Base-by-base conservation (phyloP, 257 asterid genomes). In the Fraxinus anomala region DNA sequence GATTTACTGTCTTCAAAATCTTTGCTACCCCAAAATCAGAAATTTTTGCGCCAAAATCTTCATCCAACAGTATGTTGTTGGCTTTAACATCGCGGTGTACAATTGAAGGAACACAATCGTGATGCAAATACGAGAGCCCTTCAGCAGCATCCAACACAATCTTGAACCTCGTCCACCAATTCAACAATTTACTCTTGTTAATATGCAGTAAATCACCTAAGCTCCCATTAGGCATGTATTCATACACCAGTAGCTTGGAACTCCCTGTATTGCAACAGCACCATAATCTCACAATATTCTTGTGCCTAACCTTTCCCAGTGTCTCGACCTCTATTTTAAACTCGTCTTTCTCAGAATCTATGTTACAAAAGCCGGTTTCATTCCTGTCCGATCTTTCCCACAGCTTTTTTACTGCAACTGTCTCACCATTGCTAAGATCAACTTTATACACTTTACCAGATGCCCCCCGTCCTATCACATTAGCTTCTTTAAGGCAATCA, bases 21-120 rank as follows among this genome's bases (percentile, higher is more conserved):
- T 90, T 92, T 0, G 98, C 98, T 47, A 94, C 96, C 2, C 98
- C 98, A 77, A 94, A 94, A 82, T 94, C 97, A 0, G 97, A 86
- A 17, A 94, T 89, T 80, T 89, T 91, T 28, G 97, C 97, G 4
- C 94, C 84, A 65, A 91, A 89, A 7, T 86, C 86, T 68, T 79
- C 83, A 75, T 89, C 94, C 40, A 94, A 70, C 82, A 94, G 76
- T 39, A 92, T 91, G 75, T 94, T 94, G 65, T 86, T 92, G 0
- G 98, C 89, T 69, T 94, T 94, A 40, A 94, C 94, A 17, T 94
- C 98, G 49, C 98, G 88, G 70, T 92, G 98, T 2, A 94, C 92
- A n/a, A 94, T 89, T 0, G 96, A 87, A 76, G 97, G 98, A 71
- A 88, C 93, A 39, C 89, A 92, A 83, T 92, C 97, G 6, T 94